Conservation (phyloP, 441 rosid species). For the Syzygium syzygioides region DNA sequence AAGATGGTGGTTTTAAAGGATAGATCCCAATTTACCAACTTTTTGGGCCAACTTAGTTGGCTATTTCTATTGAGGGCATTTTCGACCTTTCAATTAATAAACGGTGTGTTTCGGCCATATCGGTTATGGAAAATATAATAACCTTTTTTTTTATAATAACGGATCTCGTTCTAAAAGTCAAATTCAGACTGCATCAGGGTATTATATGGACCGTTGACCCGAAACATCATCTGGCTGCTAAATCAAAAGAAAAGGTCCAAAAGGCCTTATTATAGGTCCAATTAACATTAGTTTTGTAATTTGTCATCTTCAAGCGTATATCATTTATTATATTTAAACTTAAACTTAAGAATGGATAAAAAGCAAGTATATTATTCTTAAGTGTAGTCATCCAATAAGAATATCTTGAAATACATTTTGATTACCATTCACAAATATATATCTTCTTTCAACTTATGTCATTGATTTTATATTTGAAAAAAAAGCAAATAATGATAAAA, state of each 20-base stretch:
- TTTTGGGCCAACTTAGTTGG: background rate
- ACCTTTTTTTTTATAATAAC: background rate
- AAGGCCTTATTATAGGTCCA: background rate
- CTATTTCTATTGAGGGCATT: background rate
- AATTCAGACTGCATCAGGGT: background rate
- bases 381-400: no score
- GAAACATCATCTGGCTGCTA: background rate
- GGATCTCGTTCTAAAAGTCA: background rate
- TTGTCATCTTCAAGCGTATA: no score
- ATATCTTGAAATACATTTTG: no score
- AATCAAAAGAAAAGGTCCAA: background rate
- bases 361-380: no score
- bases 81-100: background rate
- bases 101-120: background rate
- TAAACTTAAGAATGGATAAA: no score
- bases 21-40: background rate
- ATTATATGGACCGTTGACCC: rapidly evolving
- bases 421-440: no score
- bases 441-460: no score
- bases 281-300: background rate
- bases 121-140: background rate
- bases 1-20: background rate
- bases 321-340: no score
- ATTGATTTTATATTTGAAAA: no score
- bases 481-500: no score